These are phyloP conservation scores for Stropharia rugosoannulata DNA, from an alignment of 768 basidiomycete species.

Conservation along the genomic window DNA sequence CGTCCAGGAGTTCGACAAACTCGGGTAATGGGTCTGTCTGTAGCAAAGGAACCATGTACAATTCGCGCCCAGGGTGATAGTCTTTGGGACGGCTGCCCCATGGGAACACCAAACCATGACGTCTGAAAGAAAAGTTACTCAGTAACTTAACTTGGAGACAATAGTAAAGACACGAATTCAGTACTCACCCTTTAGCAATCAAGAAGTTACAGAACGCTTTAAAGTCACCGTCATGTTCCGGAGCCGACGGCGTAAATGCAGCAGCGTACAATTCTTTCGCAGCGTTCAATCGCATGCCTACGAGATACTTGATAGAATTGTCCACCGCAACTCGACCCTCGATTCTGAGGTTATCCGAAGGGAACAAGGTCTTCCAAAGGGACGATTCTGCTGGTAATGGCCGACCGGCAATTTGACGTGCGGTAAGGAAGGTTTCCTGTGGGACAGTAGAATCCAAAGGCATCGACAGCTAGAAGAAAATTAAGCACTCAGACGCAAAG, in stretches of 20 bases:
- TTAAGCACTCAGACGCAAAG: conserved; percentile 1
- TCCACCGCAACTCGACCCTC: conserved; percentile 82
- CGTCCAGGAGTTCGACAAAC: conserved; percentile 80
- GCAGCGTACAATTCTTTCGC: conserved; percentile 80
- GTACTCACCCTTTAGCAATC: conserved; percentile 63
- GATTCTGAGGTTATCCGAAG: conserved; percentile 65
- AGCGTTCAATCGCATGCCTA: conserved; percentile 74
- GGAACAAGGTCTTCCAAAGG: conserved; percentile 79
- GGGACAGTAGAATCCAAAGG: conserved; percentile 72
- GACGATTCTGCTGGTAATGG: conserved; percentile 51
- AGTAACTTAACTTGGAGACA: conserved; percentile 7
- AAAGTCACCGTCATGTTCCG: conserved; percentile 49
- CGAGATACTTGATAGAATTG: conserved; percentile 76
- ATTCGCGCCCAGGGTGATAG: conserved; percentile 74
- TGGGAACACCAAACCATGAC: conserved; percentile 84
- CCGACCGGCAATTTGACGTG: conserved; percentile 81
- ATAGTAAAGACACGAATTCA: background rate
- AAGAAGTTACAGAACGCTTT: conserved; percentile 65
- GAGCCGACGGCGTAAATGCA: conserved; percentile 58
- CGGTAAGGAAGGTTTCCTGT: conserved; percentile 64
- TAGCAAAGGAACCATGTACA: conserved; percentile 81
- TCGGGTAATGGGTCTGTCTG: conserved; percentile 73
- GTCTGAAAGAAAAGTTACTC: conserved; percentile 41
- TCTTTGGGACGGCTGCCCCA: conserved; percentile 80
- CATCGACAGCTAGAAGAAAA: conserved; percentile 64